These are phyloP conservation scores for Phytopythium vexans DNA, from an alignment of 352 stramenopile species.

Conservation along the genomic window DNA sequence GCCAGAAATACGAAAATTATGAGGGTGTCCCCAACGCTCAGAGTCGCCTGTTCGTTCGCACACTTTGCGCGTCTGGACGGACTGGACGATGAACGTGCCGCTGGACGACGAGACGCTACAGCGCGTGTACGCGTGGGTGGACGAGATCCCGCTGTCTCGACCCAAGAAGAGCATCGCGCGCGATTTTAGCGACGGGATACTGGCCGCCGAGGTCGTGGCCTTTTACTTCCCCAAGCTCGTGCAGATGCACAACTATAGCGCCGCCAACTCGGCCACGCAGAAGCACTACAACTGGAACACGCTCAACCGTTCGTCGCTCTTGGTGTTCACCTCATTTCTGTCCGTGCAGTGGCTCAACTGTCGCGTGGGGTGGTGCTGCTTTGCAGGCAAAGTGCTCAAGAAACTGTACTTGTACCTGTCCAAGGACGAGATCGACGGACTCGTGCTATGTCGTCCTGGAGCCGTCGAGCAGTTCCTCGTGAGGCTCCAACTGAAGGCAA, in stretches of 20 bases:
- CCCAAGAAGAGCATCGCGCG: conserved; percentile 95
- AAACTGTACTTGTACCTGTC: conserved; percentile 80
- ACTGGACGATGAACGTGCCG: conserved; percentile 41
- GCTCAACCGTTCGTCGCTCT: conserved; percentile 67
- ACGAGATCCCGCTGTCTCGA: conserved; percentile 92
- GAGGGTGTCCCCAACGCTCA: not conserved
- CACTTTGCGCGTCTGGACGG: not conserved
- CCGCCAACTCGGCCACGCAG: conserved; percentile 90
- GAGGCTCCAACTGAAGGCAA: conserved; percentile 88
- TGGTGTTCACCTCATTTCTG: not conserved
- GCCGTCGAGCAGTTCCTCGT: conserved; percentile 91
- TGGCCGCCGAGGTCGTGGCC: conserved; percentile 89
- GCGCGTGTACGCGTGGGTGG: conserved; percentile 94
- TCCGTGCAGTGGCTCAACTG: conserved; percentile 8
- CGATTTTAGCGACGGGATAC: conserved; percentile 94
- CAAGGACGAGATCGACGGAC: conserved; percentile 89
- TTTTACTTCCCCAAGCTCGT: conserved; percentile 96
- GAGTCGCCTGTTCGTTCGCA: not conserved
- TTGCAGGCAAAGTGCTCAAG: conserved; percentile 79
- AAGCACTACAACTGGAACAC: conserved; percentile 97
- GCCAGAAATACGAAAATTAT: no score
- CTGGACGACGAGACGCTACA: conserved; percentile 90
- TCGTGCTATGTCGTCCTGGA: conserved; percentile 86
- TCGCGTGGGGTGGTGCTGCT: conserved; percentile 6
- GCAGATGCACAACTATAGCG: conserved; percentile 96